Conservation (phyloP, 768 basidiomycete species). For the Boletus coccyginus region DNA sequence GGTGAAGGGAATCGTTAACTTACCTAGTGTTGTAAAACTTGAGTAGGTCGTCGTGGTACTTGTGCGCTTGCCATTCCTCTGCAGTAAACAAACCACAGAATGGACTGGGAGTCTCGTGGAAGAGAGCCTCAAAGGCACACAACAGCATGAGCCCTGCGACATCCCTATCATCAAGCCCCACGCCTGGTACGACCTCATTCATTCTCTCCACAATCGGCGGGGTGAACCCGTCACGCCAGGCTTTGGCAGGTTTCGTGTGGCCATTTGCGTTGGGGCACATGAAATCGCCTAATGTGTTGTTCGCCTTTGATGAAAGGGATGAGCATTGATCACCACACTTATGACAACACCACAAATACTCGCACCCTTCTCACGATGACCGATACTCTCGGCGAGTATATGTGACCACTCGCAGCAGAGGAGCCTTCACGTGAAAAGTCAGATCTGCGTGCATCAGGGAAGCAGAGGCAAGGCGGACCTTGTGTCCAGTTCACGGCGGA, state of each 20-base stretch:
- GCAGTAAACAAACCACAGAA: constrained; percentile 73
- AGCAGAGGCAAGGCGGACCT: constrained; percentile 36
- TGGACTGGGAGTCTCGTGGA: constrained; percentile 47
- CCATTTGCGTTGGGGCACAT: constrained; percentile 60
- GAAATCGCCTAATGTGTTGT: constrained; percentile 65
- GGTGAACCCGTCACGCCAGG: constrained; percentile 59
- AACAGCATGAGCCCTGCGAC: constrained; percentile 61
- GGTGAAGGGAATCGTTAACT: constrained; percentile 14
- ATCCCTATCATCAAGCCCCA: constrained; percentile 54
- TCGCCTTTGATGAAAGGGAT: constrained; percentile 35
- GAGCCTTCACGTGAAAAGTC: constrained; percentile 47
- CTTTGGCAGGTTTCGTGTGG: constrained; percentile 40
- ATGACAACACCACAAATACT: constrained; percentile 12
- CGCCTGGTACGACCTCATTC: constrained; percentile 60
- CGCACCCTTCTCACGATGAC: constrained; percentile 55
- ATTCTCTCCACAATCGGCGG: constrained; percentile 56
- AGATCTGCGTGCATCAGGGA: not conserved
- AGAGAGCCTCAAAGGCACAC: constrained; percentile 79
- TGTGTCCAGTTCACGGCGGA: constrained; percentile 70
- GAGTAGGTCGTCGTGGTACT: constrained; percentile 69
- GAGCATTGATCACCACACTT: not conserved
- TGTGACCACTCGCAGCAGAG: constrained; percentile 45
- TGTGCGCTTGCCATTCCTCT: constrained; percentile 63
- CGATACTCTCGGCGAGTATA: constrained; percentile 46
- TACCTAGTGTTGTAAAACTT: constrained; percentile 81